These are phyloP conservation scores for Wickerhamiella bombiphila DNA, from an alignment of 805 yeast genomes.

Conservation along the genomic window DNA sequence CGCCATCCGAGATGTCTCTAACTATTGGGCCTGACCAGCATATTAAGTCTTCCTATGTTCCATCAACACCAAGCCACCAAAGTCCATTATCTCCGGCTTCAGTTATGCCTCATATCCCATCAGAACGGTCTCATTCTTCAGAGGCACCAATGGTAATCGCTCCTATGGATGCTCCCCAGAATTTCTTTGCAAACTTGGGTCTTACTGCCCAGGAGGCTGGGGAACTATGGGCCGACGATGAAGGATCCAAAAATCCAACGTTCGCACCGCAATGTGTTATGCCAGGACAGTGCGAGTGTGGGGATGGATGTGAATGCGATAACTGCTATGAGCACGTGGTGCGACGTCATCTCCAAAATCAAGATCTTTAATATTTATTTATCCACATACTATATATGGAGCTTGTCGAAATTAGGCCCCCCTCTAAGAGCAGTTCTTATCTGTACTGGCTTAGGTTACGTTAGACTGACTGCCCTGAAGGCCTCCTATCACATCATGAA, in stretches of 20 bases:
- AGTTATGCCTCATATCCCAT: not conserved
- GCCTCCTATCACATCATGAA: slow-evolving; percentile 3
- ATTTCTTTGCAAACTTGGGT: slow-evolving; percentile 15
- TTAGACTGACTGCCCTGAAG: not conserved
- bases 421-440: too few relatives aligned
- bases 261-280: slow-evolving; percentile 25
- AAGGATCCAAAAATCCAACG: slow-evolving; percentile 12
- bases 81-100: too few relatives aligned
- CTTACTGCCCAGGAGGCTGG: slow-evolving; percentile 17
- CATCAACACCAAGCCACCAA: not conserved
- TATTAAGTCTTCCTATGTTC: not conserved
- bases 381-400: too few relatives aligned
- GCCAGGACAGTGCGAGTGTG: slow-evolving; percentile 28
- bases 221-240: slow-evolving; percentile 17
- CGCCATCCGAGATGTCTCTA: not conserved
- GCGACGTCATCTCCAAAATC: too few relatives aligned
- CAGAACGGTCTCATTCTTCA: not conserved
- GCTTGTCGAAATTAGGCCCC: too few relatives aligned
- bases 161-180: slow-evolving; percentile 22
- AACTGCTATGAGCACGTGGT: slow-evolving; percentile 23
- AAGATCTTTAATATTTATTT: too few relatives aligned
- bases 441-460: too few relatives aligned
- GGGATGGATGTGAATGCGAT: slow-evolving; percentile 24
- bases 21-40: not conserved
- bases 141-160: slow-evolving; percentile 22